Percentiles rank a stretch among this genome's conserved stretches.
phyloP scores from a whole-genome alignment of 2,329 filamentous ascomycete genomes.

The Botrytis porri region DNA sequence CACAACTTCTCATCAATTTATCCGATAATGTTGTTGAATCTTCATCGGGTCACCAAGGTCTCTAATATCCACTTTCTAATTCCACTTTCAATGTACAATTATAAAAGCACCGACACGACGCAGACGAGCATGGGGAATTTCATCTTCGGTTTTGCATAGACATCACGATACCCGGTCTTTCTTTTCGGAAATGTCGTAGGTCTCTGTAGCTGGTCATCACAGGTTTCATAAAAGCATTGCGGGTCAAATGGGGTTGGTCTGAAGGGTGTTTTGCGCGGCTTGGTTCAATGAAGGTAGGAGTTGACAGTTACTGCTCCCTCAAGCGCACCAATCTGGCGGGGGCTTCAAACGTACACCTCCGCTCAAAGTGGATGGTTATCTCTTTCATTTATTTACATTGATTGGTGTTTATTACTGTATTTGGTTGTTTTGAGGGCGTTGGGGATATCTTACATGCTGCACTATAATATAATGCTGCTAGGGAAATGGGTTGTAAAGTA shows the following conservation, averaged over 20 bases:
- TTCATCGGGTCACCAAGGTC: conserved; percentile 35
- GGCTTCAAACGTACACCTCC: conserved; percentile 25
- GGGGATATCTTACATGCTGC: conserved; percentile 20
- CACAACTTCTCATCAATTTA: conserved; percentile 94
- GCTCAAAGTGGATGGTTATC: conserved; percentile 22
- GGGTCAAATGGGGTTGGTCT: conserved; percentile 27
- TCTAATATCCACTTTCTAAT: conserved; percentile 27
- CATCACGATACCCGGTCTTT: conserved; percentile 38
- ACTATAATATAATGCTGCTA: conserved; percentile 16
- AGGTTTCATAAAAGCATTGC: conserved; percentile 35
- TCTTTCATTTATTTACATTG: conserved; percentile 31
- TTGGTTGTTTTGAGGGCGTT: conserved; percentile 34
- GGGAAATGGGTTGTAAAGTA: conserved; percentile 31
- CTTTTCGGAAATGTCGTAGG: conserved; percentile 32
- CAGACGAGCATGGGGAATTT: conserved; percentile 30
- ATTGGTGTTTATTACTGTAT: conserved; percentile 31
- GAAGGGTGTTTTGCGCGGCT: conserved; percentile 28
- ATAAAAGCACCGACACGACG: conserved; percentile 31
- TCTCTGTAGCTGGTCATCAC: conserved; percentile 31
- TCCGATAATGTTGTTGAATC: conserved; percentile 73
- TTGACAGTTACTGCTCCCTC: conserved; percentile 11
- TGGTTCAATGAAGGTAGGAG: conserved; percentile 21
- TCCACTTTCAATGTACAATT: conserved; percentile 35
- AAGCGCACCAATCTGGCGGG: not conserved
- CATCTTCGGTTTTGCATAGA: conserved; percentile 38